Conservation (phyloP, 768 basidiomycete species). For the button mushroom (Agaricus bisporus) region DNA sequence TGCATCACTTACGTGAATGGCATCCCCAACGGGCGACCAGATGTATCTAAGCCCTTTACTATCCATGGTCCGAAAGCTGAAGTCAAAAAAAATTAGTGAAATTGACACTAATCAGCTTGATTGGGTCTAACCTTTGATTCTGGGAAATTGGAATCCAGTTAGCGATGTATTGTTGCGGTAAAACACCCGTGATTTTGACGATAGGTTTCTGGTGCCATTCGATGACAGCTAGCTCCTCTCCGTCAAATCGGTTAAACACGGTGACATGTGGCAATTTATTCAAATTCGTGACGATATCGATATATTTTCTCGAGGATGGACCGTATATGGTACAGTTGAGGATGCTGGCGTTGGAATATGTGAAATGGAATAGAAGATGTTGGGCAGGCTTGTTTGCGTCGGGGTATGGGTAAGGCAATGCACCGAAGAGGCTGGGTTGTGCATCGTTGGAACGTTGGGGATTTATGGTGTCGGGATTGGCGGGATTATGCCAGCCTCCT, state of each 20-base stretch:
- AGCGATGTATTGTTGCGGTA: slow-evolving; percentile 26
- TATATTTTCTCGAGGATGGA: slow-evolving; percentile 32
- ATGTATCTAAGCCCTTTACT: slow-evolving; percentile 3
- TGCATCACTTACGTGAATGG: slow-evolving; percentile 2
- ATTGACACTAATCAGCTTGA: too few relatives aligned
- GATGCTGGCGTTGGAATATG: slow-evolving; percentile 31
- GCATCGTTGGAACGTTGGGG: slow-evolving; percentile 5
- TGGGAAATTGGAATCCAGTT: slow-evolving; percentile 38
- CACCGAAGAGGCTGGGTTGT: slow-evolving; percentile 14
- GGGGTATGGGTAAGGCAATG: slow-evolving; percentile 11
- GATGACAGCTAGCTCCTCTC: slow-evolving; percentile 33
- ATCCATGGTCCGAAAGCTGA: slow-evolving; percentile 3
- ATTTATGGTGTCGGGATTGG: slow-evolving; percentile 13
- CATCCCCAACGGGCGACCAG: slow-evolving; percentile 7
- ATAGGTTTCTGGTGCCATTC: slow-evolving; percentile 38
- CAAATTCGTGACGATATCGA: slow-evolving; percentile 33
- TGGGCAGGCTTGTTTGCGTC: not conserved
- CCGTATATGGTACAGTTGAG: slow-evolving; percentile 40
- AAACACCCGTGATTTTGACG: slow-evolving; percentile 31
- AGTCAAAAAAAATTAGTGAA: not conserved
- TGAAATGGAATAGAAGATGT: slow-evolving; percentile 36
- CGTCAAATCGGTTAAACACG: slow-evolving; percentile 16
- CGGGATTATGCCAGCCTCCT: slow-evolving; percentile 13
- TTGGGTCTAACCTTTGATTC: slow-evolving; percentile 30
- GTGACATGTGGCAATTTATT: slow-evolving; percentile 17